Evolutionary conservation across 2,329 filamentous ascomycete genomes (phyloP), one percentile per base, ranked within the genome.

Genomic region (Phyllosticta citriasiana): DNA sequence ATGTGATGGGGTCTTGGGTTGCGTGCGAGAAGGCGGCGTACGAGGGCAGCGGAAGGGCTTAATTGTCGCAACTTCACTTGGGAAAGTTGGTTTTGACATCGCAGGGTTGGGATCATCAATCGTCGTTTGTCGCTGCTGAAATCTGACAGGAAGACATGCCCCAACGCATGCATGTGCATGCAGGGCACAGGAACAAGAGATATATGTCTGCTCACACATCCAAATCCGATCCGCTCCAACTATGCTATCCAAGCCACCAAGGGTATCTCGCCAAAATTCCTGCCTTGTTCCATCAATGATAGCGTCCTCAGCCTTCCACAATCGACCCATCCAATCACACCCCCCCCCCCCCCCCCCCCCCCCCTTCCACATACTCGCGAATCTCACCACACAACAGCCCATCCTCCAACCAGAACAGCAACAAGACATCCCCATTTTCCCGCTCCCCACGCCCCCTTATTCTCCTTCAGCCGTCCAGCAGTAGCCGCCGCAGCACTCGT

Each of bases 1-100:
- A 70, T 62, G 67, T 74, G 4, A 60, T 72, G n/a, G 61, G 66
- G 2, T 65, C 70, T 24, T 75, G 72, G 73, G 63, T 70, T 5
- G 66, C 60, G 64, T 69, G 66, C 16, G 73, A 75, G 68, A 72
- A 70, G 68, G 68, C 67, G 10, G 67, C 74, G 61, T 75, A 75
- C 63, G 69, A 73, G 60, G 69, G 69, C 8, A 52, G 24, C 4
- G 35, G 22, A 35, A 51, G 30, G 56, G 14, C 40, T 3, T 47
- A 47, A 16, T 5, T 4, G 14, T 47, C n/a, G 14, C 16, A n/a
- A n/a, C 14, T 16, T 40, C 33, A 40, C 10, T 5, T 40, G 40
- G 6, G 14, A 2, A n/a, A 7, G n/a, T n/a, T 47, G 16, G 19
- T n/a, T 6, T n/a, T 19, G 16, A n/a, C n/a, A 5, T 16, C n/a